Evolutionary conservation across 345 rosid species (phyloP).

Genomic region (Ailanthus altissimus): DNA sequence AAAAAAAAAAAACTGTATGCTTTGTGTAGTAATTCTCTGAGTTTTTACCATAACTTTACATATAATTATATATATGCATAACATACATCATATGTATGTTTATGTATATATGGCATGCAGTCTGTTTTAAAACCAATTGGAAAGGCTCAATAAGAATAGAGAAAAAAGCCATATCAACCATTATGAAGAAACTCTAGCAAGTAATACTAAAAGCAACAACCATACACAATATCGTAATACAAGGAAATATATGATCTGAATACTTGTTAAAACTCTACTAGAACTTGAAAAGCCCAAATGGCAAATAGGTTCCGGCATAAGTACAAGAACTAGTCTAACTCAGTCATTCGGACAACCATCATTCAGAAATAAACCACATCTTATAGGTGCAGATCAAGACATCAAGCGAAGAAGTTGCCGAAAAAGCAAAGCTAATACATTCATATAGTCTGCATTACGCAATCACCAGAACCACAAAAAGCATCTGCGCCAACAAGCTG

Average conservation of each 20-base stretch:
- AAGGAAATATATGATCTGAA: background rate
- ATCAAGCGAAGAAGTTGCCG: constrained; percentile 44
- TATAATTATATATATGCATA: background rate
- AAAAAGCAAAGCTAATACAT: constrained; percentile 69
- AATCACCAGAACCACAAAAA: constrained; percentile 91
- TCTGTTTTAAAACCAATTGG: background rate
- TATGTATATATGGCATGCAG: background rate
- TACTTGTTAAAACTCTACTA: constrained; percentile 30
- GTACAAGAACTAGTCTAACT: constrained; percentile 51
- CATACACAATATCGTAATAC: background rate
- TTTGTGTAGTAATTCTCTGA: background rate
- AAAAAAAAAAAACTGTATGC: background rate
- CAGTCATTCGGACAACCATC: constrained; percentile 49
- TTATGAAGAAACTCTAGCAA: constrained; percentile 18
- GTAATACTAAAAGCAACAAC: constrained; percentile 10
- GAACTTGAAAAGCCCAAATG: constrained; percentile 34
- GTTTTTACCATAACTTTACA: background rate
- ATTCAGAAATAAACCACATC: constrained; percentile 61
- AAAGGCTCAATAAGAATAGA: background rate
- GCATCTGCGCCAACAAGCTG: constrained; percentile 93
- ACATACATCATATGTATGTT: background rate
- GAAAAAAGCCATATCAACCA: constrained; percentile 11
- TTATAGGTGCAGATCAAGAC: constrained; percentile 50
- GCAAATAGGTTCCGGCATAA: constrained; percentile 31
- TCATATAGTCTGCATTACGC: constrained; percentile 76